These are phyloP conservation scores for Periconia sp. DNA, from an alignment of 2,329 filamentous ascomycete species.

Conservation along the genomic window DNA sequence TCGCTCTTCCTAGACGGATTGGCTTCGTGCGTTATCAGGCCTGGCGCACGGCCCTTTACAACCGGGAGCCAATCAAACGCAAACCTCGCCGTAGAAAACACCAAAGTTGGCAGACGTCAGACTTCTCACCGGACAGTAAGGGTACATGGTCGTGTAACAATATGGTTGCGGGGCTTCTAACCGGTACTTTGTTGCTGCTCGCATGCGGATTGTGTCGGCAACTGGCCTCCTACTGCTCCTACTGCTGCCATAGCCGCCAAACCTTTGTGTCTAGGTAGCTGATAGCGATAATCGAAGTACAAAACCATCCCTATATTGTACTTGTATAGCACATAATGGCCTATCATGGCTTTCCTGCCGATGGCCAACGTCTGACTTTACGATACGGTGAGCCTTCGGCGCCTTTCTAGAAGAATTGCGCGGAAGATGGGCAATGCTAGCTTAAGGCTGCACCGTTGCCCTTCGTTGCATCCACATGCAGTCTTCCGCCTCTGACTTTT, in stretches of 20 bases:
- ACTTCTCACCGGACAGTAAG: conserved; percentile 31
- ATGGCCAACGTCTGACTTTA: no score
- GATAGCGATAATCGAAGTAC: no score
- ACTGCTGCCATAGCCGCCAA: no score
- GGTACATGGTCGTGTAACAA: conserved; percentile 30
- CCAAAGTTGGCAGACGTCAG: conserved; percentile 2
- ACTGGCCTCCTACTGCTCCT: no score
- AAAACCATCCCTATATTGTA: no score
- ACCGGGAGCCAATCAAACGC: conserved; percentile 17
- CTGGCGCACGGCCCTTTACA: no score
- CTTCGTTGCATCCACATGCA: conserved; percentile 34
- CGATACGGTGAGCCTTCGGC: background rate
- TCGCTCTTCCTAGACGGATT: no score
- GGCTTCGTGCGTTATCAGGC: no score
- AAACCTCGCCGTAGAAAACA: background rate
- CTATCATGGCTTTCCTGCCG: no score
- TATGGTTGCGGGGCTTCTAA: conserved; percentile 11
- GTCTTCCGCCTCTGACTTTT: conserved; percentile 24
- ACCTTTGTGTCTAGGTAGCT: no score
- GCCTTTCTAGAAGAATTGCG: conserved; percentile 28
- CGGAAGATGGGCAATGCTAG: conserved; percentile 24
- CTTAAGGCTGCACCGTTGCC: no score
- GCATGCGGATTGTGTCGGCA: conserved; percentile 20
- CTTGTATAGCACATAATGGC: no score
- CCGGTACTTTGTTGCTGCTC: conserved; percentile 24